Evolutionary conservation across 305 asterid genomes (phyloP), one percentile per base, ranked within the genome.

Genomic region (Rubia peregrina): DNA sequence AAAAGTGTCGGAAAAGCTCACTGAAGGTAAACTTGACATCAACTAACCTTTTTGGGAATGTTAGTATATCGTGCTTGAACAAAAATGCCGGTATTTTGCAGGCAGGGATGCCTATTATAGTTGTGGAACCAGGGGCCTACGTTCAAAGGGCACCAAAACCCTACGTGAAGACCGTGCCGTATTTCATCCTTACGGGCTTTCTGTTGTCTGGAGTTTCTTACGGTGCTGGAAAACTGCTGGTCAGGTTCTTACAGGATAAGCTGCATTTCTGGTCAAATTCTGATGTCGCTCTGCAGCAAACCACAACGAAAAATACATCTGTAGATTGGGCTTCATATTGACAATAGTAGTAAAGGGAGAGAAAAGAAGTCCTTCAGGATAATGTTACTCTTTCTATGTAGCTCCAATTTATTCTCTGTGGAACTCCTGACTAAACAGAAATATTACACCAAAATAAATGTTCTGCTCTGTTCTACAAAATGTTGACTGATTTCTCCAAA

Each of bases 201-300:
- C 68, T 75, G 81, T 90, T 74, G 66, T 86, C 96, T 0, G 96
- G 96, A 8, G 79, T 87, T 42, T 83, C 91, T 0, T 91, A 81
- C 61, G 96, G 83, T 40, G 95, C 87, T 12, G 98, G 98, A 9
- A 74, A 62, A 49, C 68, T 88, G 33, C 78, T 85, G 46, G 84
- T 80, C 49, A 82, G 85, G 42, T 79, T 93, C 19, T 74, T 93
- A 59, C 64, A 21, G 78, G 81, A 79, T 73, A 82, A 85, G 84
- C 80, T 86, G 11, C 90, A 88, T 53, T 65, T 86, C 74, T 60
- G 75, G 69, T n/a, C 92, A 19, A 76, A 80, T 76, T 69, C 91
- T 4, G 71, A 71, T 71, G 36, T 77, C 62, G 16, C 61, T 43
- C 48, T 68, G 61, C 82, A 75, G 60, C 78, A 72, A 74, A 77